Evolutionary conservation across 2,329 filamentous ascomycete genomes (phyloP), one percentile per base, ranked within the genome.

Genomic region (Penicillium decumbens): DNA sequence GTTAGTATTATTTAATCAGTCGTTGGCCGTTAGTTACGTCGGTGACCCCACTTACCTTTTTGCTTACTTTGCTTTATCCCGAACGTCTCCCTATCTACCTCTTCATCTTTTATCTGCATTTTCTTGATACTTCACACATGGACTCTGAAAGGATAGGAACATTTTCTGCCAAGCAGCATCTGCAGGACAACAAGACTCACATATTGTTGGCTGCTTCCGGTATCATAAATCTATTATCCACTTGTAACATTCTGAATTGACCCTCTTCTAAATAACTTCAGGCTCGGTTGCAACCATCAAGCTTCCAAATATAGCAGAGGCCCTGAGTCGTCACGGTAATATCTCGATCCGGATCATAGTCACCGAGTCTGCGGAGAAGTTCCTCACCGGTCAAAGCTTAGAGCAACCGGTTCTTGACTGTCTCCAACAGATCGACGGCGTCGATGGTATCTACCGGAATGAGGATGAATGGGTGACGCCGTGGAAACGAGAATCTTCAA

Each of bases 341-440:
- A 72, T 96, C 49, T 89, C 88, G 8, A 89, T 97, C 67, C 87
- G 90, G n/a, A 74, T 97, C 45, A 74, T 97, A 51, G 78, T 97
- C 51, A 95, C 90, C 3, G 71, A 80, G 28, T 83, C 85, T 1
- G 88, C 92, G 0, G 72, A 79, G 23, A 78, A 84, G 27, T 97
- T 97, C 67, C 81, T 97, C 0, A 75, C 76, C 10, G 88, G 86
- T 25, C 88, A 95, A 65, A 81, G 83, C 29, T 65, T 70, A 3
- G 91, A 96, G 68, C 89, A 96, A 67, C 89, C 91, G 0, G 74
- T 78, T 0, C 67, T 93, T 1, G 71, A 76, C 0, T 70, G 78
- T 0, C 72, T 96, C 4, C 70, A 74, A 10, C 60, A 70, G 2
- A 70, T 88, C 4, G 81, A 83, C 3, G 85, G 87, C 56, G 87